Conservation (phyloP, 83 land plant species). For the Larix sibirica region DNA sequence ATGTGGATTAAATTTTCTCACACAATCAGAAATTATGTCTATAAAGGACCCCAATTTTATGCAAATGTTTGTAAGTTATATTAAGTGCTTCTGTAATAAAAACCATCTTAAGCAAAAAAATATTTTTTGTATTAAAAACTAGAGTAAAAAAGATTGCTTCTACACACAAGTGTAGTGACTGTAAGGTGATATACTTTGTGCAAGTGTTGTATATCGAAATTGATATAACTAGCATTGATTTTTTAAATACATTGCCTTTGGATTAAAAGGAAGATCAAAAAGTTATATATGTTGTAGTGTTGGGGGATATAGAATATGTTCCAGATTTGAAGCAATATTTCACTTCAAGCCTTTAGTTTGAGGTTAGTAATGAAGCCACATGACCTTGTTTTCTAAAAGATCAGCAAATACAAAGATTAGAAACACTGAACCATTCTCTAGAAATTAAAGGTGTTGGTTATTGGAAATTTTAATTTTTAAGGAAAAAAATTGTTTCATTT, state of each 20-base stretch:
- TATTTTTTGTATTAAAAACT: too few relatives aligned
- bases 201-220: neutral
- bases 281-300: conserved; percentile 49
- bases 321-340: conserved; percentile 71
- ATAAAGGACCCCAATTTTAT: too few relatives aligned
- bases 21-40: too few relatives aligned
- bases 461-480: too few relatives aligned
- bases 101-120: too few relatives aligned
- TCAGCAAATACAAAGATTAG: too few relatives aligned
- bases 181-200: neutral
- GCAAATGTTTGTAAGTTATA: neutral
- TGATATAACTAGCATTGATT: neutral
- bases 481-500: too few relatives aligned
- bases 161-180: neutral
- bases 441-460: too few relatives aligned
- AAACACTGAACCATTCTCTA: too few relatives aligned
- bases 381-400: conserved; percentile 63
- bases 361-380: conserved; percentile 79
- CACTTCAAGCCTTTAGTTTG: conserved; percentile 71
- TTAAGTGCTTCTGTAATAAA: neutral
- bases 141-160: neutral
- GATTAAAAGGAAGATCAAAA: conserved; percentile 86
- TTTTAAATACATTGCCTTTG: conserved; percentile 38
- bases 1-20: too few relatives aligned
- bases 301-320: conserved; percentile 48